Evolutionary conservation across 1,284 basidiomycete species (phyloP).

Genomic region (Apiotrichum veenhuisii): DNA sequence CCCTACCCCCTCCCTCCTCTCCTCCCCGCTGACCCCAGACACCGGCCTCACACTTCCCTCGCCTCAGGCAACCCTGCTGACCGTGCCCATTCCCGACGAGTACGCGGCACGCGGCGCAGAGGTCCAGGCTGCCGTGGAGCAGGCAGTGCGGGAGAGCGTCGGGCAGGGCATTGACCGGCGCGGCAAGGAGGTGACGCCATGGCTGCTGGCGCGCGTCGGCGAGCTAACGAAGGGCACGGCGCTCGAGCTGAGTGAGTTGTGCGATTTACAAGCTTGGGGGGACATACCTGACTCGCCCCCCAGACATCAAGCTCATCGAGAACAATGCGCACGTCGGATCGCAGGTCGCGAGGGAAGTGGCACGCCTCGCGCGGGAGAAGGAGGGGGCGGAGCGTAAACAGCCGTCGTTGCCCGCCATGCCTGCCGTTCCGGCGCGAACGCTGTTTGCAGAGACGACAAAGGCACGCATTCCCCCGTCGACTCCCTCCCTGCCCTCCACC

Average conservation of each 20-base stretch:
- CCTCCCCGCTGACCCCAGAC: slow-evolving; percentile 23
- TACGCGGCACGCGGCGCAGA: slow-evolving; percentile 63
- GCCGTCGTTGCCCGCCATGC: background rate
- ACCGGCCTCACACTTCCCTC: slow-evolving; percentile 41
- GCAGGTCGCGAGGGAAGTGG: slow-evolving; percentile 73
- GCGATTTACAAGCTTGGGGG: slow-evolving; percentile 29
- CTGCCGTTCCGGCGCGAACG: background rate
- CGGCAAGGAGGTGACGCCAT: slow-evolving; percentile 93
- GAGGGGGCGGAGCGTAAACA: background rate
- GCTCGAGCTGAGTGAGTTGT: slow-evolving; percentile 66
- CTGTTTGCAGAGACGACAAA: no score
- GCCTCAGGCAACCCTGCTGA: slow-evolving; percentile 62
- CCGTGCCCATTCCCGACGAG: slow-evolving; percentile 81
- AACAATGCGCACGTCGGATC: slow-evolving; percentile 88
- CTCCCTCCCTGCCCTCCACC: background rate
- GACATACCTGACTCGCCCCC: background rate
- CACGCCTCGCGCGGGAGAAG: background rate
- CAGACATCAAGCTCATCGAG: slow-evolving; percentile 83
- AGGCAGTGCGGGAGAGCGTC: slow-evolving; percentile 78
- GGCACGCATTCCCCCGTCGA: background rate
- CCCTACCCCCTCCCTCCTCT: background rate
- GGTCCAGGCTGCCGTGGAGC: slow-evolving; percentile 78
- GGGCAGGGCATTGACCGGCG: slow-evolving; percentile 71
- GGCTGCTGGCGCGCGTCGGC: slow-evolving; percentile 80
- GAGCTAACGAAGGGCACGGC: slow-evolving; percentile 76